Evolutionary conservation across 1,139 yeast genomes (phyloP).

Genomic region (Yamadazyma diddensiae): DNA sequence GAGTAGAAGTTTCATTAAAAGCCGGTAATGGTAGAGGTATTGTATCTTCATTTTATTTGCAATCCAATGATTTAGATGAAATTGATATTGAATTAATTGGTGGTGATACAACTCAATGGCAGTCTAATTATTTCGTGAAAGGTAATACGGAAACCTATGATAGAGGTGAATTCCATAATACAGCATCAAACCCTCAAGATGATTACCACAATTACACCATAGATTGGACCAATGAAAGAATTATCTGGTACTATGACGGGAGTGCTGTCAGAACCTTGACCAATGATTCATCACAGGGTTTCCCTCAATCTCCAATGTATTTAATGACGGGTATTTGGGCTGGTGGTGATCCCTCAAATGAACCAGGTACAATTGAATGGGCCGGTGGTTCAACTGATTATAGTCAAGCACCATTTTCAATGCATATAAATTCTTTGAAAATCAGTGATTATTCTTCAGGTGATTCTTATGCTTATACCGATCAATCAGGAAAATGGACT

Average conservation of each 20-base stretch:
- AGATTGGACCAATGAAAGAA: conserved; percentile 31
- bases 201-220: conserved; percentile 32
- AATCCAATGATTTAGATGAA: conserved; percentile 80
- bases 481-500: conserved; percentile 58
- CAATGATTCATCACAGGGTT: conserved; percentile 37
- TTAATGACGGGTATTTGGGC: conserved; percentile 44
- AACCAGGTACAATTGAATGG: conserved; percentile 48
- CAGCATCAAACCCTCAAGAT: conserved; percentile 41
- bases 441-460: conserved; percentile 38
- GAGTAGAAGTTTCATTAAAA: conserved; percentile 61
- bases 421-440: conserved; percentile 27
- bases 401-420: conserved; percentile 32
- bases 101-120: conserved; percentile 65
- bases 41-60: conserved; percentile 70
- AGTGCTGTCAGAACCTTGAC: conserved; percentile 38
- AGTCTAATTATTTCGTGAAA: conserved; percentile 73
- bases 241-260: conserved; percentile 46
- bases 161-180: conserved; percentile 64
- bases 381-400: conserved; percentile 43
- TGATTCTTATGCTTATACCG: conserved; percentile 40
- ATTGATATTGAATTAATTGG: conserved; percentile 81
- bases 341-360: conserved; percentile 45
- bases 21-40: conserved; percentile 74
- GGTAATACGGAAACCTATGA: conserved; percentile 70
- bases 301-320: conserved; percentile 52